Evolutionary conservation across 129 eudicot species (phyloP).

Genomic region (carrot (Daucus carota)): DH1_v3.0 NC_030381.2:48176001-48176500

Average conservation of each 20-base stretch:
- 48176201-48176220: constrained; percentile 8
- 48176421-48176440: background rate
- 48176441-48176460: background rate
- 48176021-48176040: constrained; percentile 3
- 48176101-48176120: constrained; percentile 3
- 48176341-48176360: background rate
- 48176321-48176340: background rate
- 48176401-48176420: background rate
- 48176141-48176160: background rate
- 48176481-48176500: background rate
- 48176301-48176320: background rate
- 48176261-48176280: background rate
- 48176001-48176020: background rate
- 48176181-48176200: constrained; percentile 1
- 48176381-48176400: background rate
- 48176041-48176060: constrained; percentile 1
- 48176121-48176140: background rate
- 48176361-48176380: background rate
- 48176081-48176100: constrained; percentile 5
- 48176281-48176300: background rate
- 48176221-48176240: background rate
- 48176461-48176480: background rate
- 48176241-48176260: background rate
- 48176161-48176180: background rate
- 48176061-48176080: background rate